Conservation (phyloP, 2,329 filamentous ascomycete species). For the Fusarium phyllophilum region DNA sequence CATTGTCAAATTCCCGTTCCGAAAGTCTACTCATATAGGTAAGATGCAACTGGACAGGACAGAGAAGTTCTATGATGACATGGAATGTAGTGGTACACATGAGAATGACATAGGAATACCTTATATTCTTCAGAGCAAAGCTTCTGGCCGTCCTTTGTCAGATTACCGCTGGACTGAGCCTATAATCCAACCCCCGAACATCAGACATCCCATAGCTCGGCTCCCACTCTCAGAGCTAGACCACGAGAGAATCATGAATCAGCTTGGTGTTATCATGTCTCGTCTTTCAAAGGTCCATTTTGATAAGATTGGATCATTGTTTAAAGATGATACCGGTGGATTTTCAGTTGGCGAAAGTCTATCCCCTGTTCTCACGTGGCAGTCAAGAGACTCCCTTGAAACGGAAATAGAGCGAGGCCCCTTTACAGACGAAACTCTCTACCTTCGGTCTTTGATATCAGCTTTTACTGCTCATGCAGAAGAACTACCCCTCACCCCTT, state of each 20-base stretch:
- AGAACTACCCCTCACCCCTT: background rate
- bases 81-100: background rate
- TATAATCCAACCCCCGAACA: background rate
- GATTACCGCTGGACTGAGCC: constrained; percentile 31
- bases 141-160: constrained; percentile 25
- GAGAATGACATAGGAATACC: constrained; percentile 38
- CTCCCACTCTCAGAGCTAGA: rapidly evolving
- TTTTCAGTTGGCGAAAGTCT: background rate
- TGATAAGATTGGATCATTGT: background rate
- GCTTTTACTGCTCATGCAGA: background rate
- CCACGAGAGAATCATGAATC: rapidly evolving
- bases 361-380: background rate
- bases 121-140: constrained; percentile 42
- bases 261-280: background rate
- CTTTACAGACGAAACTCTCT: rapidly evolving
- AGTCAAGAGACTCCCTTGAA: background rate
- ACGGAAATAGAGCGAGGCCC: background rate
- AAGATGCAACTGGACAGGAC: rapidly evolving
- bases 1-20: constrained; percentile 32
- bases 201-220: background rate
- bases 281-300: background rate
- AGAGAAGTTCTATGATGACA: rapidly evolving
- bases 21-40: constrained; percentile 25
- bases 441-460: background rate
- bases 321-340: background rate